phyloP scores from a whole-genome alignment of 1,284 basidiomycete genomes.

The Naganishia liquefaciens region DNA sequence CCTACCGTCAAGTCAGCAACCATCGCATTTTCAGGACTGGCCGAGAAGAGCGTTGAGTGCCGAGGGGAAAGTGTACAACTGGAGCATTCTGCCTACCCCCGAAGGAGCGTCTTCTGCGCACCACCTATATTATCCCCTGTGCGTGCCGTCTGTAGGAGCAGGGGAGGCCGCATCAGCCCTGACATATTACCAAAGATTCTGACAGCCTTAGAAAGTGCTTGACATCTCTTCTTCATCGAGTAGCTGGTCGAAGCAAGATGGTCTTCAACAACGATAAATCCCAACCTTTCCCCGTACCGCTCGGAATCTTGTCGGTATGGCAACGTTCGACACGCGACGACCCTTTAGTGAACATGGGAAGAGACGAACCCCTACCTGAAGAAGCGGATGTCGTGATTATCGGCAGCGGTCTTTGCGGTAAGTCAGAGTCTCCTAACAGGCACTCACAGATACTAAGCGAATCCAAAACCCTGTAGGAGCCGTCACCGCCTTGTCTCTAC shows the following conservation, averaged over 20 bases:
- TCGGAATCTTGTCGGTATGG: conserved; percentile 44
- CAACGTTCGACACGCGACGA: conserved; percentile 41
- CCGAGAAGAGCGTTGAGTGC: too few species aligned
- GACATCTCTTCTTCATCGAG: too few species aligned
- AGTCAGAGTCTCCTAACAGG: conserved; percentile 4
- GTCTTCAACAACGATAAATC: neutral
- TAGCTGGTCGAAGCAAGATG: neutral
- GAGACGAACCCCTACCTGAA: conserved; percentile 36
- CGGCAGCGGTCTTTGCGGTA: conserved; percentile 44
- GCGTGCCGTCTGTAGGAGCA: too few species aligned
- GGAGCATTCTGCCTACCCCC: too few species aligned
- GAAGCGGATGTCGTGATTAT: conserved; percentile 44
- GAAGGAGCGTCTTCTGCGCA: too few species aligned
- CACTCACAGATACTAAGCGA: conserved; percentile 2
- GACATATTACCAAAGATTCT: too few species aligned
- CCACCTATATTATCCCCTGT: too few species aligned
- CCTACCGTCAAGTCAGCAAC: too few species aligned
- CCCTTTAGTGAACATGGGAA: conserved; percentile 40
- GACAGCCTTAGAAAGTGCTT: too few species aligned
- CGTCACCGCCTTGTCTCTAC: conserved; percentile 40
- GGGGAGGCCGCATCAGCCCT: too few species aligned
- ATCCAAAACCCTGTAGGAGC: conserved; percentile 37
- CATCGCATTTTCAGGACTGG: too few species aligned
- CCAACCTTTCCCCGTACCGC: conserved; percentile 37
- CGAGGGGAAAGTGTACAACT: too few species aligned